These are phyloP conservation scores for Hyaloperonospora brassicae DNA, from an alignment of 352 stramenopile species.

Conservation along the genomic window DNA sequence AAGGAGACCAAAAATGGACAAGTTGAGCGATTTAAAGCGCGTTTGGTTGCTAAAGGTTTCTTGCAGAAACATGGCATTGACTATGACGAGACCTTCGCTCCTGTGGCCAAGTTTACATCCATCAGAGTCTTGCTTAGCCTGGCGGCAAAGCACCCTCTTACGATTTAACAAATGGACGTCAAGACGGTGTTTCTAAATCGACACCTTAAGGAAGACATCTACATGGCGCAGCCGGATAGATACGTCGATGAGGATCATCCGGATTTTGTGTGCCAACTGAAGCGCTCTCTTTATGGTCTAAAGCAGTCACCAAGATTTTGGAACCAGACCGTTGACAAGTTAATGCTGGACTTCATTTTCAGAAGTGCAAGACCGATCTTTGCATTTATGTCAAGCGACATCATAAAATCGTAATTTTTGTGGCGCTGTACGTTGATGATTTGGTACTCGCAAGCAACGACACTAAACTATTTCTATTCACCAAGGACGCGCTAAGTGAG, in stretches of 20 bases:
- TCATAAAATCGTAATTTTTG: too few relatives aligned
- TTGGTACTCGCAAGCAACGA: background rate
- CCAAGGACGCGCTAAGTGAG: background rate
- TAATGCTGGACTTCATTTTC: background rate
- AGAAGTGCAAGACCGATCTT: too few relatives aligned
- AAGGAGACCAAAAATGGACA: background rate
- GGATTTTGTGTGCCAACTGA: background rate
- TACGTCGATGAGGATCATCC: background rate
- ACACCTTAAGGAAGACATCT: background rate
- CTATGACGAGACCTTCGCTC: constrained; percentile 1
- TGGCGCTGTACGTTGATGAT: background rate
- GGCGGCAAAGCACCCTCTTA: background rate
- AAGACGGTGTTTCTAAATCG: background rate
- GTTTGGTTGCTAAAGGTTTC: background rate
- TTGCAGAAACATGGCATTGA: background rate
- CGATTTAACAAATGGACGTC: background rate
- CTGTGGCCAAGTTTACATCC: too few relatives aligned
- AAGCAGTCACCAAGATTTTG: too few relatives aligned
- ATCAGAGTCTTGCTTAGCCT: background rate
- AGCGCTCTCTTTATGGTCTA: background rate
- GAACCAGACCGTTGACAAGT: too few relatives aligned
- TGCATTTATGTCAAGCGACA: too few relatives aligned
- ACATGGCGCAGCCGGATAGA: background rate
- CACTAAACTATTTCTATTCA: background rate
- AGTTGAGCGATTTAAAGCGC: background rate